Base-by-base conservation (phyloP, 2,329 filamentous ascomycete genomes). In the Fusarium sp. region DNA sequence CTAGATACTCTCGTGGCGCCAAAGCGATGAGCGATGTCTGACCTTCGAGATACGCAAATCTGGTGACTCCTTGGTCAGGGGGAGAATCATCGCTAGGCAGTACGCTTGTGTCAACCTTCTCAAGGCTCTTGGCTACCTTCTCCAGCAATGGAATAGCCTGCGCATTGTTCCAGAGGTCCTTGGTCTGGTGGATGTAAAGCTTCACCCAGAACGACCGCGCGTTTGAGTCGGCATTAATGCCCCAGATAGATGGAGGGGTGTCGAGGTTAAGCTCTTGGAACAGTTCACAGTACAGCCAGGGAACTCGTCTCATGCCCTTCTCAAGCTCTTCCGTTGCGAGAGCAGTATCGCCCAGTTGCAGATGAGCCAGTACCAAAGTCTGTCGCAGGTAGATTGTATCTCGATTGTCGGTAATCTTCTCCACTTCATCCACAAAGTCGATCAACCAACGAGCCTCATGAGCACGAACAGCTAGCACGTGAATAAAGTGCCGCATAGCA, bases 161-260 rank as follows among this genome's bases (percentile, higher is more conserved):
- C 1, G 92, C 86, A 6, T 90, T 94, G 76, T 94, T 94, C 95
- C 95, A 98, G 5, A 97, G 82, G 72, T 95, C 92, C 75, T 94
- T 95, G 6, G 92, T 87, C 44, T 92, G 88, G 58, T 88, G 85
- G 28, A 93, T 85, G 76, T 97, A 97, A 4, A 97, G 85, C 74
- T 92, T 89, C 6, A 90, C 89, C 74, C 93, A 88, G 38, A 97
- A 86, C 57, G 88, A 85, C 20, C 78, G 75, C 69, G 94, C 87
- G 45, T 89, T 85, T 14, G 87, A 83, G 31, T 89, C 87, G 1
- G 90, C 88, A 73, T 89, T 86, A 64, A 90, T 87, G 52, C 93
- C 95, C 95, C 96, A 98, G 33, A 98, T 87, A 1, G 90, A 87
- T 34, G 90, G 90, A 2, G 96, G 95, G 9, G 93, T 81, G 71